Evolutionary conservation across 2,329 filamentous ascomycete species (phyloP).

Genomic region (Blumeria graminis): DNA sequence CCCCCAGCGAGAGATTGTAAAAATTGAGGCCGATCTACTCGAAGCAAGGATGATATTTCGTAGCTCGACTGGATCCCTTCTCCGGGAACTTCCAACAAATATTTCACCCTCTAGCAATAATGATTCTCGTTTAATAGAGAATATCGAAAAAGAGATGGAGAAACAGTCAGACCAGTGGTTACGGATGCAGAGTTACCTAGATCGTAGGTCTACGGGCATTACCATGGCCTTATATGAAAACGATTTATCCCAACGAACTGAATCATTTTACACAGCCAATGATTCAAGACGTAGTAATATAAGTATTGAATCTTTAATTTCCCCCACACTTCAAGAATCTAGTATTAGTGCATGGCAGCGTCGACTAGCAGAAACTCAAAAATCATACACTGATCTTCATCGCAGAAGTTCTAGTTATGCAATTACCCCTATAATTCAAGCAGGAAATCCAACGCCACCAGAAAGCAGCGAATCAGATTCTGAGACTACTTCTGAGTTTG

Average conservation of each 20-base stretch:
- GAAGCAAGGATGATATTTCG: constrained; percentile 12
- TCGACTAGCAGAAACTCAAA: constrained; percentile 22
- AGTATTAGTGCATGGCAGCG: constrained; percentile 21
- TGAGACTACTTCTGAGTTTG: constrained; percentile 5
- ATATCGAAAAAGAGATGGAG: constrained; percentile 37
- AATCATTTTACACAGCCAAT: not conserved
- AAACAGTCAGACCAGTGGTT: constrained; percentile 35
- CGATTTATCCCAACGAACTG: not conserved
- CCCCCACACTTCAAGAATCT: constrained; percentile 10
- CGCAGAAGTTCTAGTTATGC: constrained; percentile 20
- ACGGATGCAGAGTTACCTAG: constrained; percentile 27
- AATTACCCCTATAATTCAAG: constrained; percentile 16
- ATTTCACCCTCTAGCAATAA: not conserved
- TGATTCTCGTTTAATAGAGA: constrained; percentile 22
- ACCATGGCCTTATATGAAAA: constrained; percentile 7
- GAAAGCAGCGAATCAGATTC: constrained; percentile 18
- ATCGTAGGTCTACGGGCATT: constrained; percentile 14
- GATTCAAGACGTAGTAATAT: not conserved
- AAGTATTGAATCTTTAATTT: constrained; percentile 10
- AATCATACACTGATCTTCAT: constrained; percentile 17
- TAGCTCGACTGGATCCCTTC: constrained; percentile 10
- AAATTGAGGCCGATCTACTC: constrained; percentile 15
- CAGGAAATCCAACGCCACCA: constrained; percentile 29
- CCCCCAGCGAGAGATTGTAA: constrained; percentile 10
- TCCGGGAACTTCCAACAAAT: constrained; percentile 9